phyloP scores from a whole-genome alignment of 352 stramenopile species.

The Detonula confervacea region DNA sequence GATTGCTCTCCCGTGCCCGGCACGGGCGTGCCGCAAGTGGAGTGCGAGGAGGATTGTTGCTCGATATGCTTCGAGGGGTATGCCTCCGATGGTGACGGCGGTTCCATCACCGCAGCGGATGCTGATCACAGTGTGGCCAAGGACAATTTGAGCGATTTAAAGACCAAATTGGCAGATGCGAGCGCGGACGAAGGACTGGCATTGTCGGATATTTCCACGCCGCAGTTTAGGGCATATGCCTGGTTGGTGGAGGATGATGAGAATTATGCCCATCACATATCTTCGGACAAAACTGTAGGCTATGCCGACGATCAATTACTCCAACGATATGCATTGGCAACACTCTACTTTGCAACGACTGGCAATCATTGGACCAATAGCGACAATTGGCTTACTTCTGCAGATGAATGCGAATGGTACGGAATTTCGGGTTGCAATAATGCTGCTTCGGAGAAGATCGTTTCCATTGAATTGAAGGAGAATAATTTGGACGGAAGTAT shows the following conservation, averaged over 20 bases:
- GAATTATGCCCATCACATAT: not conserved
- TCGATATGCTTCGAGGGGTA: slow-evolving; percentile 61
- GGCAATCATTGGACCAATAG: slow-evolving; percentile 33
- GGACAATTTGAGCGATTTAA: slow-evolving; percentile 22
- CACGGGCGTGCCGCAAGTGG: slow-evolving; percentile 35
- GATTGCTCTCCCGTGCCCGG: slow-evolving; percentile 33
- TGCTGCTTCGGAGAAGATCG: slow-evolving; percentile 18
- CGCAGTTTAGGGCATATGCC: slow-evolving; percentile 50
- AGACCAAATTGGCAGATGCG: slow-evolving; percentile 15
- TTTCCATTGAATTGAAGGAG: slow-evolving; percentile 30
- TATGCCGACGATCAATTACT: slow-evolving; percentile 29
- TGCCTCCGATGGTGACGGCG: not conserved
- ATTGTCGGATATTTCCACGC: slow-evolving; percentile 30
- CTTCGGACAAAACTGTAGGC: not conserved
- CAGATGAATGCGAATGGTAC: slow-evolving; percentile 47
- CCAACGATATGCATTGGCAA: slow-evolving; percentile 51
- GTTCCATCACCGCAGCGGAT: not conserved
- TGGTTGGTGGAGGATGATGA: slow-evolving; percentile 45
- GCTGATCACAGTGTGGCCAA: slow-evolving; percentile 17
- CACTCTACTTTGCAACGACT: slow-evolving; percentile 48
- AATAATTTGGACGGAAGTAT: slow-evolving; percentile 35
- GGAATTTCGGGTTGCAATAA: slow-evolving; percentile 35
- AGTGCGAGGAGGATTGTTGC: slow-evolving; percentile 41
- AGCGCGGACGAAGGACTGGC: slow-evolving; percentile 20
- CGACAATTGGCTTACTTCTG: slow-evolving; percentile 34